Percentiles rank a stretch among this genome's conserved stretches.
phyloP scores from a whole-genome alignment of 1,139 yeast species.

The Candida sanyaensis region DNA sequence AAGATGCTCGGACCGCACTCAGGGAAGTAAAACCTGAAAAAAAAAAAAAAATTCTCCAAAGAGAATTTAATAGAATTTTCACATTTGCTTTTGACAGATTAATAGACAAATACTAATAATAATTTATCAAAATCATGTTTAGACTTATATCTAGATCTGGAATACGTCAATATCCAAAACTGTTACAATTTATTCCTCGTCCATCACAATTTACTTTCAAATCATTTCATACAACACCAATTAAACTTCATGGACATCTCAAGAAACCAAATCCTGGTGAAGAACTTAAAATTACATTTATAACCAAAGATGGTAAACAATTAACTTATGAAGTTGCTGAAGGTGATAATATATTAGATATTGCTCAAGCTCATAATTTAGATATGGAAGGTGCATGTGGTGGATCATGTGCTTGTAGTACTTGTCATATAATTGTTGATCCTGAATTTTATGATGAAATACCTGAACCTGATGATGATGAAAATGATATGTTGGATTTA shows the following conservation, averaged over 20 bases:
- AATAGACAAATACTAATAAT: not conserved
- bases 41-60: not conserved
- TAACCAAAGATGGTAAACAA: slow-evolving; percentile 89
- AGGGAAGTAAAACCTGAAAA: not conserved
- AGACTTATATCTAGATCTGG: slow-evolving; percentile 2
- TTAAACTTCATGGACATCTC: slow-evolving; percentile 71
- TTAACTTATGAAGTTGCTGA: slow-evolving; percentile 82
- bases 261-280: slow-evolving; percentile 93
- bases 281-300: slow-evolving; percentile 86
- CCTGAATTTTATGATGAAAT: slow-evolving; percentile 89
- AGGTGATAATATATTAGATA: slow-evolving; percentile 89
- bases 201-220: not conserved
- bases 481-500: slow-evolving; percentile 95
- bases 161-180: not conserved
- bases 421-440: slow-evolving; percentile 95
- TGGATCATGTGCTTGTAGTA: slow-evolving; percentile 98
- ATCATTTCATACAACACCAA: slow-evolving; percentile 23
- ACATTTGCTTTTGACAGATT: not conserved
- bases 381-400: slow-evolving; percentile 99
- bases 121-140: not conserved
- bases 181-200: not conserved
- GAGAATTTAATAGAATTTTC: not conserved
- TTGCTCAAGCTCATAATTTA: slow-evolving; percentile 89
- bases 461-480: slow-evolving; percentile 97
- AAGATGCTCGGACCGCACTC: no score